Conservation (phyloP, 1,284 basidiomycete genomes). For the Coriolopsis trogii region DNA sequence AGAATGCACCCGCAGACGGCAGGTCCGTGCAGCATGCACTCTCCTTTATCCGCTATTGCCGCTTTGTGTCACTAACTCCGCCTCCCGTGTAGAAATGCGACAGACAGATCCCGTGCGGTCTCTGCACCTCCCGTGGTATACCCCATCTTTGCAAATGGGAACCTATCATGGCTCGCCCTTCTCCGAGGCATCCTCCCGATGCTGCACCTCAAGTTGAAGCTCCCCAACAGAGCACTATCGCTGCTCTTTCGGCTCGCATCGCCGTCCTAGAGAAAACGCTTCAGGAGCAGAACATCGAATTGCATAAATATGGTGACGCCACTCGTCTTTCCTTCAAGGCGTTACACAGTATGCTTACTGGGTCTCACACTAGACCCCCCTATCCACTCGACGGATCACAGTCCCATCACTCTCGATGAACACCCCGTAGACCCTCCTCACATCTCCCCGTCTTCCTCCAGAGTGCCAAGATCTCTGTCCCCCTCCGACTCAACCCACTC, state of each 20-base stretch:
- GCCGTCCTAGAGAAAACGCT: slow-evolving; percentile 44
- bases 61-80: background rate
- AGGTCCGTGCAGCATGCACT: slow-evolving; percentile 38
- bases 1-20: slow-evolving; percentile 57
- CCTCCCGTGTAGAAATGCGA: slow-evolving; percentile 51
- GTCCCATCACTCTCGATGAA: too few species aligned
- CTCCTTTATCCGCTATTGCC: background rate
- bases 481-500: too few species aligned
- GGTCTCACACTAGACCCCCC: too few species aligned
- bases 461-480: too few species aligned
- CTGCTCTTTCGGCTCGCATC: slow-evolving; percentile 45
- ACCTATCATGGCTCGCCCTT: slow-evolving; percentile 48
- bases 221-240: slow-evolving; percentile 34
- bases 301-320: too few species aligned
- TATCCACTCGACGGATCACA: too few species aligned
- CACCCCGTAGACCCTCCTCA: too few species aligned
- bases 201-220: slow-evolving; percentile 15
- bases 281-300: too few species aligned
- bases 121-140: slow-evolving; percentile 52
- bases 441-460: too few species aligned
- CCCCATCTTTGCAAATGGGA: slow-evolving; percentile 59
- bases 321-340: too few species aligned
- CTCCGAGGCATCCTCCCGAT: slow-evolving; percentile 47
- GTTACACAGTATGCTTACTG: too few species aligned
- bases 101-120: slow-evolving; percentile 52